Conservation (phyloP, 768 basidiomycete genomes). For the Leucocoprinus leucothites region DNA sequence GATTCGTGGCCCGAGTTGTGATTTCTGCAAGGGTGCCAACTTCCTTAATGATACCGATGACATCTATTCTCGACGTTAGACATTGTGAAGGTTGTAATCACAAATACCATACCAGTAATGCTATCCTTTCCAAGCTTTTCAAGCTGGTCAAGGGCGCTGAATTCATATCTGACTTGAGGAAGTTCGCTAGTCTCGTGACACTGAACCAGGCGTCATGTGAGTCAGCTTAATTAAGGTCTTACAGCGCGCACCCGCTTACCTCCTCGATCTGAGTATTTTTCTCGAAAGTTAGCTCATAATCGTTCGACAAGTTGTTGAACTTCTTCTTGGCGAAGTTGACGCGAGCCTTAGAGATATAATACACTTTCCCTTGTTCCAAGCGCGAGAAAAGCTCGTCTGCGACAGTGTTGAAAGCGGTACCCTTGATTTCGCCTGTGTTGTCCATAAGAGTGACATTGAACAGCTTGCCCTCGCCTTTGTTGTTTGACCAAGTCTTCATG, state of each 20-base stretch:
- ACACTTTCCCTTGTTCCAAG: conserved; percentile 90
- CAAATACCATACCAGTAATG: conserved; percentile 68
- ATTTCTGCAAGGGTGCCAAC: conserved; percentile 66
- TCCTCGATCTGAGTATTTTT: conserved; percentile 82
- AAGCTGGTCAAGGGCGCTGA: conserved; percentile 63
- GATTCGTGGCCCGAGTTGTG: conserved; percentile 68
- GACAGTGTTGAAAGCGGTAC: conserved; percentile 84
- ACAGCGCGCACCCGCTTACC: too few species aligned
- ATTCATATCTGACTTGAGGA: conserved; percentile 83
- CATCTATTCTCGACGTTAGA: conserved; percentile 50
- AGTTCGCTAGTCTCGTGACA: conserved; percentile 75
- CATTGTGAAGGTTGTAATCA: background rate
- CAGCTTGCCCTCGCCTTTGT: conserved; percentile 89
- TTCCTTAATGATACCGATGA: conserved; percentile 85
- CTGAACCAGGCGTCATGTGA: conserved; percentile 35
- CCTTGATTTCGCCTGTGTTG: conserved; percentile 89
- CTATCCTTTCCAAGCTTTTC: conserved; percentile 71
- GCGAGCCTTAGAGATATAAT: conserved; percentile 84
- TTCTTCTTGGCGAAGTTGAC: conserved; percentile 97
- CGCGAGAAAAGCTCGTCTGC: conserved; percentile 83
- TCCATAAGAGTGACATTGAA: conserved; percentile 95
- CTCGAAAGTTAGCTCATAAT: conserved; percentile 91
- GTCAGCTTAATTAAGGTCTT: background rate
- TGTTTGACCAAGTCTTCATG: conserved; percentile 85
- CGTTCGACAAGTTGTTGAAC: conserved; percentile 85